Evolutionary conservation across 2,329 filamentous ascomycete species (phyloP).

Genomic region (Claviceps sp.): DNA sequence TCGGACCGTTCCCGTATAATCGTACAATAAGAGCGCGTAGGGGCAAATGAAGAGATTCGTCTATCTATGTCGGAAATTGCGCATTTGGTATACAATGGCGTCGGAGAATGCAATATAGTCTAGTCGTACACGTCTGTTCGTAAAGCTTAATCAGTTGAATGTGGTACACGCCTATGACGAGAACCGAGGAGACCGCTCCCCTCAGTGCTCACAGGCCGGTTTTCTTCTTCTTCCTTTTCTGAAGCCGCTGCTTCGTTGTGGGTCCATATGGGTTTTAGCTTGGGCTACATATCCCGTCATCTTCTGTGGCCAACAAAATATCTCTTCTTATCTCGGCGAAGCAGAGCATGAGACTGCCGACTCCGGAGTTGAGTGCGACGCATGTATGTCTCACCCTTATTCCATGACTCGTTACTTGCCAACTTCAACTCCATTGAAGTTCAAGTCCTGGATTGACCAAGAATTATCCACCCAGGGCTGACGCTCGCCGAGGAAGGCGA

Average conservation of each 20-base stretch:
- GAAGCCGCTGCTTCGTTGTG: no score
- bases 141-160: neutral
- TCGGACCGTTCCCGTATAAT: neutral
- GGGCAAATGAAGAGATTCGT: neutral
- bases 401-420: neutral
- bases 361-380: no score
- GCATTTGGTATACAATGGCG: neutral
- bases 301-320: no score
- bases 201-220: no score
- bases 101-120: neutral
- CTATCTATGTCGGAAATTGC: neutral
- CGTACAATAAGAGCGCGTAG: neutral
- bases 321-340: no score
- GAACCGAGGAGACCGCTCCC: neutral
- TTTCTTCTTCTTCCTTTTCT: no score
- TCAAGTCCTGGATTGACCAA: constrained; percentile 69
- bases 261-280: no score
- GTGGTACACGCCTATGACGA: neutral
- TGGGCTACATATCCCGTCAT: no score
- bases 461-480: constrained; percentile 60
- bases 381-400: neutral
- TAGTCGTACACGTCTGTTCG: neutral
- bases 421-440: constrained; percentile 25
- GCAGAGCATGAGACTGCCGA: no score
- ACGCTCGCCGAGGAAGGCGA: constrained; percentile 70